Conservation (phyloP, 2,329 filamentous ascomycete species). For the Paecilomyces sp. region DNA sequence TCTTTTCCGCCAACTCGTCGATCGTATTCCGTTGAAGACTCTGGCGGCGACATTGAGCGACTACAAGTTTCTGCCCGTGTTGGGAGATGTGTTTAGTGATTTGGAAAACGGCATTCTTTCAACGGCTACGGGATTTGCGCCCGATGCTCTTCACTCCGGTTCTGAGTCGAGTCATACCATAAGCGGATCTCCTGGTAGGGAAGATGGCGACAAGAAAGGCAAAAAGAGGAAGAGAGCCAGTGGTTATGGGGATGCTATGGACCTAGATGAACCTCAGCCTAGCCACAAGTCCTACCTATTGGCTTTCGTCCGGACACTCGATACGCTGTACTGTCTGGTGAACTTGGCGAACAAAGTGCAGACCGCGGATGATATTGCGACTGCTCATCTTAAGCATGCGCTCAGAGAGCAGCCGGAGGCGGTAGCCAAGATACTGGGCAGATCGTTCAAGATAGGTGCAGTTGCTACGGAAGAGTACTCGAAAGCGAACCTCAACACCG, state of each 20-base stretch:
- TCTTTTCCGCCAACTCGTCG: constrained; percentile 58
- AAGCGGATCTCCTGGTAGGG: constrained; percentile 17
- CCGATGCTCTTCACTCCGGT: constrained; percentile 17
- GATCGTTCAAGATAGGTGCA: constrained; percentile 25
- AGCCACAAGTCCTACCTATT: constrained; percentile 24
- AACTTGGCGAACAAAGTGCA: constrained; percentile 18
- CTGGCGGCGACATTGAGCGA: constrained; percentile 66
- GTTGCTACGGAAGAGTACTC: constrained; percentile 22
- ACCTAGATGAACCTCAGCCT: constrained; percentile 22
- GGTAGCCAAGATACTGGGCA: constrained; percentile 28
- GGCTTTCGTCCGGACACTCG: constrained; percentile 25
- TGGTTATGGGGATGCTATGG: constrained; percentile 16
- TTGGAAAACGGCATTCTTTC: constrained; percentile 23
- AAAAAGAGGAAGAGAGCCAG: constrained; percentile 32
- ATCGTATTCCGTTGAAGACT: constrained; percentile 62
- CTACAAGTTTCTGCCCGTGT: constrained; percentile 57
- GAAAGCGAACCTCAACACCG: constrained; percentile 19
- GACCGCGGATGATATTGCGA: constrained; percentile 22
- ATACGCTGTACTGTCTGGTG: constrained; percentile 27
- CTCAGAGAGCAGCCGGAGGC: constrained; percentile 28
- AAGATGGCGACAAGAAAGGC: constrained; percentile 17
- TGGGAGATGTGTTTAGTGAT: constrained; percentile 61
- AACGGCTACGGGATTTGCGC: constrained; percentile 3
- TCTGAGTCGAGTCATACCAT: constrained; percentile 30
- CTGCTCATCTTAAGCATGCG: constrained; percentile 33